Percentiles rank a stretch among this genome's conserved stretches.
These are phyloP conservation scores for Candida sanyaensis DNA, from an alignment of 1,139 yeast species.

Conservation along the genomic window DNA sequence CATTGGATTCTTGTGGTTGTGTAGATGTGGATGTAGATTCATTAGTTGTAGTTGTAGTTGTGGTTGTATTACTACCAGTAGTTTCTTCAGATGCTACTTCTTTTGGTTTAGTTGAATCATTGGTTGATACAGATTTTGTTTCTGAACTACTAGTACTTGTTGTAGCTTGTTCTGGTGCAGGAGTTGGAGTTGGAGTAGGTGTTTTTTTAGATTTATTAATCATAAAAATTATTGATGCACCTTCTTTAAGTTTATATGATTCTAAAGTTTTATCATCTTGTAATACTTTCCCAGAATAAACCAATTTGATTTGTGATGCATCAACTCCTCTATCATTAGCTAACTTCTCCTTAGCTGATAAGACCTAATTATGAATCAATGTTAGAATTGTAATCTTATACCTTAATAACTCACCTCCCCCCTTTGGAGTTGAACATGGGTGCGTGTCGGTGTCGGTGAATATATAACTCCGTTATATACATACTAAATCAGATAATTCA, in stretches of 20 bases:
- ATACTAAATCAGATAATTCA: constrained; percentile 66
- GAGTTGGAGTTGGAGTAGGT: constrained; percentile 20
- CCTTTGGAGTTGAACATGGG: no score
- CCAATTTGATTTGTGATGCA: constrained; percentile 77
- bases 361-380: constrained; percentile 40
- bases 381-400: background rate
- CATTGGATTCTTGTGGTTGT: constrained; percentile 16
- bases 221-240: constrained; percentile 93
- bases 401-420: no score
- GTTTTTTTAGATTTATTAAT: constrained; percentile 56
- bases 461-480: constrained; percentile 21
- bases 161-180: constrained; percentile 15
- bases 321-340: constrained; percentile 72
- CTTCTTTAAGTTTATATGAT: constrained; percentile 76
- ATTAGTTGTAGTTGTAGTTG: constrained; percentile 19
- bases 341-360: constrained; percentile 70
- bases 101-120: constrained; percentile 15
- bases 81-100: constrained; percentile 15
- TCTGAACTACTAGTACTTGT: constrained; percentile 11
- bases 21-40: constrained; percentile 4
- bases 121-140: constrained; percentile 23
- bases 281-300: constrained; percentile 88
- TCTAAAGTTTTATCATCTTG: constrained; percentile 79
- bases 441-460: no score
- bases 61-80: constrained; percentile 3